Conservation (phyloP, 768 basidiomycete species). For the Hydnomerulius pinastri region DNA sequence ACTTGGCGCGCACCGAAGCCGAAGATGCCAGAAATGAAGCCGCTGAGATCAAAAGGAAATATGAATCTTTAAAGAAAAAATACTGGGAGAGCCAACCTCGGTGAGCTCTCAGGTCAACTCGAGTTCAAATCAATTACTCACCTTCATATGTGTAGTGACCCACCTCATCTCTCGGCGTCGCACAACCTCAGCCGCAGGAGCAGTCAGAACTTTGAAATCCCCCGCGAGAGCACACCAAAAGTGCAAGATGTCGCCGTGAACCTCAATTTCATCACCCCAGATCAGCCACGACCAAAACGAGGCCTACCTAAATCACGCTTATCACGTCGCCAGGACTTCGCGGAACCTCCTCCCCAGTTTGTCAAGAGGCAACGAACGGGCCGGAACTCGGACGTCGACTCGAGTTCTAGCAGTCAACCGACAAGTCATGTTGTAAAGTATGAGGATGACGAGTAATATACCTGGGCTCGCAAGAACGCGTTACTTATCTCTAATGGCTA, state of each 20-base stretch:
- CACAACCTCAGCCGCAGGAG: conserved; percentile 7
- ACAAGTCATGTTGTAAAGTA: conserved; percentile 1
- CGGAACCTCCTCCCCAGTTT: conserved; percentile 2
- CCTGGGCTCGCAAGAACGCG: too few species aligned
- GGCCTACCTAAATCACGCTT: conserved; percentile 26
- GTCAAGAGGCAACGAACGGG: conserved; percentile 28
- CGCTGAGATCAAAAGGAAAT: conserved; percentile 39
- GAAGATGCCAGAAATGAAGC: conserved; percentile 40
- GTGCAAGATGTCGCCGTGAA: conserved; percentile 20
- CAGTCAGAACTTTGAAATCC: conserved; percentile 12
- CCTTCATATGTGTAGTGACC: conserved; percentile 4
- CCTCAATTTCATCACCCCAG: conserved; percentile 11
- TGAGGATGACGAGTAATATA: conserved; percentile 21
- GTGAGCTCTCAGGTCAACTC: conserved; percentile 9
- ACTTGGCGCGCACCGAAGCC: conserved; percentile 28
- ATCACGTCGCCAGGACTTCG: conserved; percentile 7
- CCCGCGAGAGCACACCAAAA: conserved; percentile 19
- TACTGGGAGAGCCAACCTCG: conserved; percentile 12
- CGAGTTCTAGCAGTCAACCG: conserved; percentile 9
- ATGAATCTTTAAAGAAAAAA: conserved; percentile 31
- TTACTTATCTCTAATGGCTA: too few species aligned
- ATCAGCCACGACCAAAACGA: conserved; percentile 25
- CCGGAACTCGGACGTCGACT: conserved; percentile 19
- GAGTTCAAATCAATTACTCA: not conserved
- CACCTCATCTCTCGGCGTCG: not conserved